Percentiles rank a stretch among this genome's conserved stretches.
phyloP scores from a whole-genome alignment of 305 asterid genomes.

The Fraxinus latifolia region DNA sequence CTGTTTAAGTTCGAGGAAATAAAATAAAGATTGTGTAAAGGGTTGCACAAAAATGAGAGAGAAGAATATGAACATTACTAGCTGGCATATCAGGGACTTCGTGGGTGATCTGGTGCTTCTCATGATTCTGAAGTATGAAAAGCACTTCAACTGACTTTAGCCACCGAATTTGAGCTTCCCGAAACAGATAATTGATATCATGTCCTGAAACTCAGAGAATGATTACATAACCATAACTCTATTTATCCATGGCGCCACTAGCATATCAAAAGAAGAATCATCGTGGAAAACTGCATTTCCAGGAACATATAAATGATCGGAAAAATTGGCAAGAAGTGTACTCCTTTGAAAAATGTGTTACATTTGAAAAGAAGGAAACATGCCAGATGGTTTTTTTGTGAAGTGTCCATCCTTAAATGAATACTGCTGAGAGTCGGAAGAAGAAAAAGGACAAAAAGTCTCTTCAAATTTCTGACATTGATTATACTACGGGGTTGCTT shows the following conservation, averaged over 20 bases:
- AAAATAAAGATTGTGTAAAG: conserved; percentile 3
- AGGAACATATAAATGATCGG: background rate
- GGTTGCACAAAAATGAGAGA: background rate
- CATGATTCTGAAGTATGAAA: conserved; percentile 63
- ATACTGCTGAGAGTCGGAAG: background rate
- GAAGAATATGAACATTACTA: conserved; percentile 34
- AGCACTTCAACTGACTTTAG: conserved; percentile 82
- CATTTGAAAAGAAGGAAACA: background rate
- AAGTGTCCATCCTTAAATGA: background rate
- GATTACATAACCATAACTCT: background rate
- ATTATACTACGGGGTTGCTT: background rate
- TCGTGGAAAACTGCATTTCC: background rate
- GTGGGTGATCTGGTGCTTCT: conserved; percentile 63
- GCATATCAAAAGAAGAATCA: background rate
- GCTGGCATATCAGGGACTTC: conserved; percentile 70
- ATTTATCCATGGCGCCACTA: background rate
- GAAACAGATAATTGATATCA: conserved; percentile 53
- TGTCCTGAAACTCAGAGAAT: conserved; percentile 46
- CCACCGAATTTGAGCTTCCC: conserved; percentile 89
- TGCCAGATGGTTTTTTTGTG: background rate
- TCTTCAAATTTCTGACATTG: background rate
- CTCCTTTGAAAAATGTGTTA: background rate
- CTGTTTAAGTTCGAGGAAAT: conserved; percentile 33
- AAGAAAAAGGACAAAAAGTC: background rate
- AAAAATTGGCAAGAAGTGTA: background rate